Evolutionary conservation across 306 rosid species (phyloP).

Genomic region (Canavalia gladiata): DNA sequence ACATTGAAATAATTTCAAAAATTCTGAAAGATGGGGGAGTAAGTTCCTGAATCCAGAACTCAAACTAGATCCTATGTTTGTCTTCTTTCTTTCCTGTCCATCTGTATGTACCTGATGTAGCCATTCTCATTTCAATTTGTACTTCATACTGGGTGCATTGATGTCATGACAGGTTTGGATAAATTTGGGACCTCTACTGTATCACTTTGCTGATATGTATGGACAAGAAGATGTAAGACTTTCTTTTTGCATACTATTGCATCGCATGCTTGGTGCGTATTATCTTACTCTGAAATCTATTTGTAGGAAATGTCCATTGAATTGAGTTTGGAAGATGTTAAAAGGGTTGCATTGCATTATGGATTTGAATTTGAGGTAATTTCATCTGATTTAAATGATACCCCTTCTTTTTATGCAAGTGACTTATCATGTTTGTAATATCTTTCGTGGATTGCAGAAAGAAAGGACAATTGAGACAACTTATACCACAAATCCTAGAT

Average conservation of each 20-base stretch:
- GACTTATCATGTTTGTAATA: conserved; percentile 39
- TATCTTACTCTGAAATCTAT: conserved; percentile 36
- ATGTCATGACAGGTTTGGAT: conserved; percentile 92
- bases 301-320: conserved; percentile 91
- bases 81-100: not conserved
- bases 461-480: conserved; percentile 87
- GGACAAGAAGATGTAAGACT: conserved; percentile 88
- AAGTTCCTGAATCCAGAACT: conserved; percentile 59
- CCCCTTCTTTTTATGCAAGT: not conserved
- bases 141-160: conserved; percentile 36
- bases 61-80: conserved; percentile 1
- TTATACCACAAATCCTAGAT: conserved; percentile 80
- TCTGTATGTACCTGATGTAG: conserved; percentile 1
- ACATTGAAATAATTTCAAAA: conserved; percentile 85
- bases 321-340: conserved; percentile 96
- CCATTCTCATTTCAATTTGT: conserved; percentile 10
- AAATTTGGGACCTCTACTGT: conserved; percentile 93
- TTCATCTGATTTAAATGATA: conserved; percentile 29
- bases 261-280: not conserved
- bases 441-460: conserved; percentile 64
- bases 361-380: conserved; percentile 90
- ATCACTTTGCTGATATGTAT: conserved; percentile 91
- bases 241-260: conserved; percentile 1
- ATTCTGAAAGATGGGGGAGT: conserved; percentile 95
- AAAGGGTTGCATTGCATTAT: conserved; percentile 75